Conservation (phyloP, 257 asterid species). For the Nicotiana tabacum region DNA sequence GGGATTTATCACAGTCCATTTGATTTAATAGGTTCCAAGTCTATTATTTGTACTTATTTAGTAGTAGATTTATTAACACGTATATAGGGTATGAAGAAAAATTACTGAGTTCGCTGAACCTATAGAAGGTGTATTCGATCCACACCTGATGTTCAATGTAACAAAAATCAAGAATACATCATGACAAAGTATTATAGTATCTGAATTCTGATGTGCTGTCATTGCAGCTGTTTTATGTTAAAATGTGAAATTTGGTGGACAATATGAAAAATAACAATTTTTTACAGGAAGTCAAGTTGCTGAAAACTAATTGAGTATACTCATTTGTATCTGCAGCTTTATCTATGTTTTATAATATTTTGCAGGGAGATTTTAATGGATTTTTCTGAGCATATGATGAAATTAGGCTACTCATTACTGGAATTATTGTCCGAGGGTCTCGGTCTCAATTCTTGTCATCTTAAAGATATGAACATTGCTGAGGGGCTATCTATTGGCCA, state of each 20-base stretch:
- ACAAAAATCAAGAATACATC: not conserved
- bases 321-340: not conserved
- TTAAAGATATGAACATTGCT: not conserved
- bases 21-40: too few species aligned
- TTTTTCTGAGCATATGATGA: conserved; percentile 20
- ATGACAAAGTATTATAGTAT: too few species aligned
- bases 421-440: conserved; percentile 5
- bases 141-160: not conserved
- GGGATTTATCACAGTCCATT: too few species aligned
- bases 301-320: not conserved
- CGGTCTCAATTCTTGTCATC: not conserved
- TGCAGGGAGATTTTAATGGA: conserved; percentile 28
- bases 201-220: too few species aligned
- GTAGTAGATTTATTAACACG: too few species aligned
- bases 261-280: not conserved
- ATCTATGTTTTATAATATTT: not conserved
- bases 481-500: not conserved
- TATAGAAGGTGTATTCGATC: too few species aligned
- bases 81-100: too few species aligned
- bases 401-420: conserved; percentile 24
- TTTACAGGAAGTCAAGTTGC: not conserved
- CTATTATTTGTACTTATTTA: too few species aligned
- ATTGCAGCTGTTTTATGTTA: too few species aligned
- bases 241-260: too few species aligned
- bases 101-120: too few species aligned